Evolutionary conservation across 768 basidiomycete genomes (phyloP).

Genomic region (Boletus sp.): DNA sequence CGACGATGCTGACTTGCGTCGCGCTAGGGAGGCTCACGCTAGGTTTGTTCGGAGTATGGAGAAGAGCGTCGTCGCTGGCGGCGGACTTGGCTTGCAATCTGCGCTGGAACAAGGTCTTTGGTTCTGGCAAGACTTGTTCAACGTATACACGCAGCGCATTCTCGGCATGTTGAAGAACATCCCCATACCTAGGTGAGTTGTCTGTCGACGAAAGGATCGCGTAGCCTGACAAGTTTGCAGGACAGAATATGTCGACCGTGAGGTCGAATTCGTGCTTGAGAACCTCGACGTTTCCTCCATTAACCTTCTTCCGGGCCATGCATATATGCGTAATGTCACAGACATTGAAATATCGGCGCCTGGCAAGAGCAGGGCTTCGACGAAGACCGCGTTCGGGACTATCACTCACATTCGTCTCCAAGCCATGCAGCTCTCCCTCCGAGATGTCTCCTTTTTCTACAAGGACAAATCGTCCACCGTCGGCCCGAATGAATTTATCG

Average conservation of each 20-base stretch:
- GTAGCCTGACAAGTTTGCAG: slow-evolving; percentile 31
- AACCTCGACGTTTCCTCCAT: slow-evolving; percentile 68
- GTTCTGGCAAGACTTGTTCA: slow-evolving; percentile 82
- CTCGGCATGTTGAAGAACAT: slow-evolving; percentile 52
- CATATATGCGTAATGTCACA: slow-evolving; percentile 70
- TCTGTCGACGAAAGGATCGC: neutral
- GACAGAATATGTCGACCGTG: slow-evolving; percentile 66
- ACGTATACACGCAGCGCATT: slow-evolving; percentile 67
- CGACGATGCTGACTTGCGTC: slow-evolving; percentile 48
- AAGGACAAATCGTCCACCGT: slow-evolving; percentile 55
- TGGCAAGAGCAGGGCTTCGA: slow-evolving; percentile 25
- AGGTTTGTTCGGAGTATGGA: slow-evolving; percentile 50
- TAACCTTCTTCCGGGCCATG: slow-evolving; percentile 64
- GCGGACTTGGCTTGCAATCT: slow-evolving; percentile 43
- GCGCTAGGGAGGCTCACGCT: slow-evolving; percentile 45
- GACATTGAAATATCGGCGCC: slow-evolving; percentile 52
- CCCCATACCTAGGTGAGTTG: slow-evolving; percentile 62
- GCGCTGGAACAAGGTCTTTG: slow-evolving; percentile 62
- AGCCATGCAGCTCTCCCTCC: slow-evolving; percentile 59
- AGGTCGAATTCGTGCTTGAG: slow-evolving; percentile 72
- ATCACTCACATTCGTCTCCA: slow-evolving; percentile 64
- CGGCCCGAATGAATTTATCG: slow-evolving; percentile 56
- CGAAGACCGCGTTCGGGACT: slow-evolving; percentile 53
- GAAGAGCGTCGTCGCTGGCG: slow-evolving; percentile 37
- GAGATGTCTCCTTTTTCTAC: slow-evolving; percentile 73